Conservation (phyloP, 164 flowering plant species). For the Sedum album region DNA sequence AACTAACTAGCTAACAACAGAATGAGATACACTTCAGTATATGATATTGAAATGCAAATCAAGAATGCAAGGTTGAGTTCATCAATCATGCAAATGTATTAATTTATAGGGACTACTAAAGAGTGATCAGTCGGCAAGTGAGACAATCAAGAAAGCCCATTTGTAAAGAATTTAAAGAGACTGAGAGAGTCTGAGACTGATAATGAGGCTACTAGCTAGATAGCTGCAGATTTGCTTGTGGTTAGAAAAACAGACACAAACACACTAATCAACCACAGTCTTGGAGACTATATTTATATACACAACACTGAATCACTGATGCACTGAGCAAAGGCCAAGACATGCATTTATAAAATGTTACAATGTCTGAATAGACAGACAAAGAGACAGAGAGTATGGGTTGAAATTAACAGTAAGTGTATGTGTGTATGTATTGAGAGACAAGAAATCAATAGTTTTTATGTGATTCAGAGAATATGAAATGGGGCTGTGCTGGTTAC, state of each 20-base stretch:
- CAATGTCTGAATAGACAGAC: slow-evolving; percentile 11
- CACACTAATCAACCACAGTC: not conserved
- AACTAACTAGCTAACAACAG: no score
- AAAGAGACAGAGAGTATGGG: slow-evolving; percentile 38
- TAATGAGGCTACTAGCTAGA: not conserved
- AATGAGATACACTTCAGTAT: slow-evolving; percentile 2
- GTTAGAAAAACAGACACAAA: slow-evolving; percentile 5
- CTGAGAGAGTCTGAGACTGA: not conserved
- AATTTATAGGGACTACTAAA: not conserved
- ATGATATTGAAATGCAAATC: not conserved
- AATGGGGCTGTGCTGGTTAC: slow-evolving; percentile 25
- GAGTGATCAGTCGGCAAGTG: not conserved
- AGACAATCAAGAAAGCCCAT: no score
- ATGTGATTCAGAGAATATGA: slow-evolving; percentile 39
- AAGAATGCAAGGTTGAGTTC: not conserved
- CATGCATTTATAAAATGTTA: not conserved
- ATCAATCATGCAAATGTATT: not conserved
- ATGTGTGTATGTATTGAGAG: slow-evolving; percentile 10
- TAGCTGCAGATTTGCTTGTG: not conserved
- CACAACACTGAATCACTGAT: not conserved
- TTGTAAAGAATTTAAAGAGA: no score
- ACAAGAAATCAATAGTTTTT: slow-evolving; percentile 32
- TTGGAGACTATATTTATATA: no score
- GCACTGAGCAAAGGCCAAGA: not conserved
- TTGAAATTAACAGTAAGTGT: slow-evolving; percentile 13